These are phyloP conservation scores for Chlorociboria aeruginascens DNA, from an alignment of 495 filamentous ascomycete genomes.

Conservation along the genomic window DNA sequence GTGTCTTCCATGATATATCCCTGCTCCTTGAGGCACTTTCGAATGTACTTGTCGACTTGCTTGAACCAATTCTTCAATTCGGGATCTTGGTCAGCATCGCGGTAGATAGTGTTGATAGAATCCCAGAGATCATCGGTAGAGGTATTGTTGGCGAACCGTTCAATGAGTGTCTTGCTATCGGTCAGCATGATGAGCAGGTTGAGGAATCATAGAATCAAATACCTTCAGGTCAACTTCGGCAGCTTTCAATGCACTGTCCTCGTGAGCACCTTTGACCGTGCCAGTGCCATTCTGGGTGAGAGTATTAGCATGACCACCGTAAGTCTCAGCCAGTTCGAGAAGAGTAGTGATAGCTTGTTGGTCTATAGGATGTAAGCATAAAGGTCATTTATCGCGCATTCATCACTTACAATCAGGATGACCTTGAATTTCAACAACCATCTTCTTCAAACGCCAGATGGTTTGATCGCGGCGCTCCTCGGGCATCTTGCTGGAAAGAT, in stretches of 20 bases:
- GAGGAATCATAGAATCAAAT: conserved; percentile 20
- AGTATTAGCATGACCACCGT: conserved; percentile 60
- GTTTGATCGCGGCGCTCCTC: conserved; percentile 89
- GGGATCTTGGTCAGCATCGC: conserved; percentile 80
- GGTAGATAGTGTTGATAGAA: conserved; percentile 76
- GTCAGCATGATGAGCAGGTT: conserved; percentile 9
- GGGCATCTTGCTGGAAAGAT: conserved; percentile 73
- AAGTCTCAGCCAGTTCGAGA: conserved; percentile 72
- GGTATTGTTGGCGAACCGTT: conserved; percentile 92
- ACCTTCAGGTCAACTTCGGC: conserved; percentile 67
- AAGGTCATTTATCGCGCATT: background rate
- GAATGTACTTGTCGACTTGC: conserved; percentile 60
- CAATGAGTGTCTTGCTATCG: conserved; percentile 57
- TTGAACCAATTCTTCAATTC: conserved; percentile 88
- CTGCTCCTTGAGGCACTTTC: conserved; percentile 74
- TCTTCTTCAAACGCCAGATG: conserved; percentile 92
- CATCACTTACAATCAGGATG: conserved; percentile 68
- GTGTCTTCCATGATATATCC: conserved; percentile 82
- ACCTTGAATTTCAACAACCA: conserved; percentile 89
- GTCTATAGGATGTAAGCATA: conserved; percentile 33
- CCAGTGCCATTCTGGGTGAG: conserved; percentile 48
- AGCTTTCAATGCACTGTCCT: conserved; percentile 42
- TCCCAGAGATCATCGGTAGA: conserved; percentile 77
- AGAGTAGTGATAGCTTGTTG: conserved; percentile 79
- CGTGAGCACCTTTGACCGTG: conserved; percentile 57